These are phyloP conservation scores for Colletotrichum eremochloae DNA, from an alignment of 2,329 filamentous ascomycete species.

Conservation along the genomic window DNA sequence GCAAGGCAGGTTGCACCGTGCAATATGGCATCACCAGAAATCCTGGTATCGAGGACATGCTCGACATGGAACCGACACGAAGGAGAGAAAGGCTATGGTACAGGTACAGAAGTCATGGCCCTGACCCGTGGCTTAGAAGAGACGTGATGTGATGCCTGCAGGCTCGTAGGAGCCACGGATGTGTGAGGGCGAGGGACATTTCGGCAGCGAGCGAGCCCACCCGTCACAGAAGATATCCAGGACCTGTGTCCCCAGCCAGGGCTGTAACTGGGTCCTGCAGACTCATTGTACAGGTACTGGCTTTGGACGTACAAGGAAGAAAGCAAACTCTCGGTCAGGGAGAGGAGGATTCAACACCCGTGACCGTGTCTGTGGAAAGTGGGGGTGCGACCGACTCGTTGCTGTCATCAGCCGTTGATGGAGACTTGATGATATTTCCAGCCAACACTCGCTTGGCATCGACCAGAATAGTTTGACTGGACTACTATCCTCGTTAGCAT, in stretches of 20 bases:
- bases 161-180: neutral
- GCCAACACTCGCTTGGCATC: neutral
- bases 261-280: conserved; percentile 2
- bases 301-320: neutral
- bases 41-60: conserved; percentile 1
- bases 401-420: conserved; percentile 1
- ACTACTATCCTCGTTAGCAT: neutral
- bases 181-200: neutral
- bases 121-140: conserved; percentile 17
- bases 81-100: conserved; percentile 3
- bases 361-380: neutral
- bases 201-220: neutral
- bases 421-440: neutral
- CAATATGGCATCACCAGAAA: conserved; percentile 27
- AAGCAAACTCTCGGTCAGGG: neutral
- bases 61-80: conserved; percentile 10
- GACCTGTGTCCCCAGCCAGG: neutral
- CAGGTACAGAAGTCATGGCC: conserved; percentile 15
- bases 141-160: conserved; percentile 5
- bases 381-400: neutral
- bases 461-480: neutral
- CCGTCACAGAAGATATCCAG: neutral
- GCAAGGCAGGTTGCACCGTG: conserved; percentile 2
- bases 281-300: conserved; percentile 5
- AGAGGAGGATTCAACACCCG: neutral